Conservation (phyloP, 371 early-diverging fungal genomes). For the Rhizopus stolonifer region DNA sequence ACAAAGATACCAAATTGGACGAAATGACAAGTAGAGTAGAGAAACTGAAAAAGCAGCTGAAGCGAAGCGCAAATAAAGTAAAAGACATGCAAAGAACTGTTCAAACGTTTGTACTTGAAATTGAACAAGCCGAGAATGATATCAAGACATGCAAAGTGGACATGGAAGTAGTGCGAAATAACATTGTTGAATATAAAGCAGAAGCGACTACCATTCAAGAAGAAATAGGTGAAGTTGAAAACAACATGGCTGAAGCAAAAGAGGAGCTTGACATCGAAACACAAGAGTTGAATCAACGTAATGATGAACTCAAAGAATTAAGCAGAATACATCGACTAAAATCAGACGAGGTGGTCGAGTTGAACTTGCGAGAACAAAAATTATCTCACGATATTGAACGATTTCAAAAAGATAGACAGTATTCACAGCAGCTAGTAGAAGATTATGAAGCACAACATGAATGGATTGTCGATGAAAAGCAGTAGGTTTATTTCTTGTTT, state of each 20-base stretch:
- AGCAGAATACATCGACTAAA: constrained; percentile 64
- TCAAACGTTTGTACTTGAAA: constrained; percentile 68
- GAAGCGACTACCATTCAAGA: constrained; percentile 9
- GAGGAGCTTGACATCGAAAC: constrained; percentile 28
- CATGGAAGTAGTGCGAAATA: constrained; percentile 44
- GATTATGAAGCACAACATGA: constrained; percentile 67
- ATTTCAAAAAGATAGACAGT: constrained; percentile 62
- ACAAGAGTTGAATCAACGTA: constrained; percentile 31
- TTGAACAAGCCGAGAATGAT: constrained; percentile 70
- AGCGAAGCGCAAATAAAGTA: constrained; percentile 52
- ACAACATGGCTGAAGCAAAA: neutral
- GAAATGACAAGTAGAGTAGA: constrained; percentile 70
- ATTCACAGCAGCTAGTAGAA: constrained; percentile 49
- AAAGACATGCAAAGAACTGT: constrained; percentile 73
- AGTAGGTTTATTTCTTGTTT: constrained; percentile 48
- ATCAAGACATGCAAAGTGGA: constrained; percentile 54
- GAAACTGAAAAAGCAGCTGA: constrained; percentile 53
- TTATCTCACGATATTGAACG: constrained; percentile 70
- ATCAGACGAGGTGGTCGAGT: constrained; percentile 58
- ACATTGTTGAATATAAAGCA: constrained; percentile 59
- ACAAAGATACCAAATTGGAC: constrained; percentile 82
- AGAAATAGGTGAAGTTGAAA: constrained; percentile 27
- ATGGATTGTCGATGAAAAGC: constrained; percentile 89
- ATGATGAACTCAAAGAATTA: constrained; percentile 55
- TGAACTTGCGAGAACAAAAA: constrained; percentile 71